Evolutionary conservation across 2,329 filamentous ascomycete genomes (phyloP).

Genomic region (Clonostachys chloroleuca): DNA sequence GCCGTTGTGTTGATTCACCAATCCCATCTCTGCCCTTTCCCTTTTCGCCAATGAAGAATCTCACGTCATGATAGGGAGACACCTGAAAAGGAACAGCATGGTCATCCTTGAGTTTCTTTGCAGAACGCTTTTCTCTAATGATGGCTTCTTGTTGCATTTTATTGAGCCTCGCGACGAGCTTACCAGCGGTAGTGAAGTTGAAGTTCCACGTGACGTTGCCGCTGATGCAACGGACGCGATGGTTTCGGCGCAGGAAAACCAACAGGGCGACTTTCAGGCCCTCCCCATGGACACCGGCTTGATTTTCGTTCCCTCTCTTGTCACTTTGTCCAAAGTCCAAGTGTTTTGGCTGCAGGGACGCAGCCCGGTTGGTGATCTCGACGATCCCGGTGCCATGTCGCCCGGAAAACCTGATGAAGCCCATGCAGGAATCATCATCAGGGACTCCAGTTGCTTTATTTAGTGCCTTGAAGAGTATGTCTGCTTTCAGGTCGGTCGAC

Average conservation of each 20-base stretch:
- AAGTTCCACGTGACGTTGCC: neutral
- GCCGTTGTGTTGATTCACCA: neutral
- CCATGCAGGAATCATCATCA: neutral
- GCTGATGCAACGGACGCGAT: neutral
- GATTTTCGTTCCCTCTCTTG: neutral
- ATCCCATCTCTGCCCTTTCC: neutral
- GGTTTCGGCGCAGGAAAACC: neutral
- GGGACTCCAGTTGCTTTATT: neutral
- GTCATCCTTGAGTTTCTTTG: neutral
- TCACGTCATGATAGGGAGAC: neutral
- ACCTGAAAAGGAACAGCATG: neutral
- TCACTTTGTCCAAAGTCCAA: neutral
- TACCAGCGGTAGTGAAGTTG: neutral
- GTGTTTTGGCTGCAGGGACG: neutral
- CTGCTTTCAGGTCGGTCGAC: neutral
- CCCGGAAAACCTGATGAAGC: neutral
- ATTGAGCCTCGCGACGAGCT: neutral
- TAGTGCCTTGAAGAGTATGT: neutral
- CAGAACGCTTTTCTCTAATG: too few species aligned
- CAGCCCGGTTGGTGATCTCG: neutral
- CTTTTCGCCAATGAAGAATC: neutral
- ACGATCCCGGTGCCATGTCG: neutral
- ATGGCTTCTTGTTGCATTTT: neutral
- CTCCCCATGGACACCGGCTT: neutral
- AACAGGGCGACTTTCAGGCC: neutral